Base-by-base conservation (phyloP, 2,329 filamentous ascomycete species). In the Sordariomycetes sp. region DNA sequence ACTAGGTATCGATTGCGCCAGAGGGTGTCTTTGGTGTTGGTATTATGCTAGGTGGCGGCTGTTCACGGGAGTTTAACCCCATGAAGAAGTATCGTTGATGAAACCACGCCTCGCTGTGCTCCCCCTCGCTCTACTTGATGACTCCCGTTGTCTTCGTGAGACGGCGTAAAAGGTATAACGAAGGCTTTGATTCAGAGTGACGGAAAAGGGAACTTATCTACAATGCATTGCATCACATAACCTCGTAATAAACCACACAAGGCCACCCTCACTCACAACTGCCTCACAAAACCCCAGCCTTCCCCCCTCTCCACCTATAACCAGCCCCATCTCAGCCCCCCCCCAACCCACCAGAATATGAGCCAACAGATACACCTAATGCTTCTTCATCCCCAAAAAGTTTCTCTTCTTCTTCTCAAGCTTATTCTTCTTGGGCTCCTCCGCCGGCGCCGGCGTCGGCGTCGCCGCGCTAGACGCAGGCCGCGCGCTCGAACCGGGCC, bases 311-410 rank as follows among this genome's bases (percentile, higher is more conserved):
- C 8, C 28, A 3, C 28, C 28, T 32, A n/a, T n/a, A n/a, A n/a
- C n/a, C n/a, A n/a, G n/a, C 28, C 28, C 8, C 28, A 3, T 32
- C 28, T 32, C 28, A 32, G 8, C 28, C 20, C 22, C n/a, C 8
- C 20, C 24, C n/a, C n/a, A 20, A 48, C 6, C 42, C 45, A n/a
- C 45, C 22, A 10, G n/a, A 22, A 8, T 50, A 22, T 6, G 17
- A 17, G n/a, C 8, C 3, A 8, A 15, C 10, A 15, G 15, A 45
- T n/a, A 39, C 3, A 45, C n/a, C 22, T 22, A 13, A 13, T 17
- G 74, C 67, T 86, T 86, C 70, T 82, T 84, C 63, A 81, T 74
- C 32, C 78, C 76, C 58, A 82, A 70, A 61, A 82, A 78, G 59
- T 79, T 78, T 56, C 79, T 72, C 65, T 75, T 79, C 74, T 84